A percentile compares a stretch with the other conserved stretches of the same genome.
Evolutionary conservation across 768 basidiomycete species (phyloP).

Genomic region (Botryobasidium botryosum): DNA sequence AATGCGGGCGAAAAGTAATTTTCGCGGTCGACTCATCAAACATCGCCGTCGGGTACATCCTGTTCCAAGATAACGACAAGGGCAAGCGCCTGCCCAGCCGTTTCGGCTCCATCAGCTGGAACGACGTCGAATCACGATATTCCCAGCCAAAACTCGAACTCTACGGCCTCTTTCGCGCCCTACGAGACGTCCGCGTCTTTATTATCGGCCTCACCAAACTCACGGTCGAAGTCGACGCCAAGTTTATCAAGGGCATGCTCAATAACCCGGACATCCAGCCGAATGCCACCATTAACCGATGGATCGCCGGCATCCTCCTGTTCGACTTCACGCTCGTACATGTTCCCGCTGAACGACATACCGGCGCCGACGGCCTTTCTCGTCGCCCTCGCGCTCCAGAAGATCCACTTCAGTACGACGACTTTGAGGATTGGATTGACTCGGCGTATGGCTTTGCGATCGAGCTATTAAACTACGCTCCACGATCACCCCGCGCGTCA

Average conservation of each 20-base stretch:
- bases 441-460: too few relatives aligned
- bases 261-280: slow-evolving; percentile 13
- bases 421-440: slow-evolving; percentile 12
- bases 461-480: too few relatives aligned
- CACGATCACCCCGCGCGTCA: too few relatives aligned
- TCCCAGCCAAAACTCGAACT: slow-evolving; percentile 14
- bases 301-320: not conserved
- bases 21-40: slow-evolving; percentile 24
- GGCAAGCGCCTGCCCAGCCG: slow-evolving; percentile 15
- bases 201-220: slow-evolving; percentile 13
- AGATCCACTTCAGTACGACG: not conserved
- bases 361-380: slow-evolving; percentile 21
- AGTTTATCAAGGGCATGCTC: slow-evolving; percentile 19
- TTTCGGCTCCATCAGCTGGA: slow-evolving; percentile 22
- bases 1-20: too few relatives aligned
- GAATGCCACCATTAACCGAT: not conserved
- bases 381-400: not conserved
- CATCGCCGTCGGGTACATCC: slow-evolving; percentile 23
- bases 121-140: slow-evolving; percentile 13
- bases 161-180: slow-evolving; percentile 19
- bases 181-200: slow-evolving; percentile 17
- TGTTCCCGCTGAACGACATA: slow-evolving; percentile 16
- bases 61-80: slow-evolving; percentile 20
- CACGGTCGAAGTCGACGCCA: slow-evolving; percentile 14
- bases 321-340: slow-evolving; percentile 12